Percentiles rank a stretch among this genome's conserved stretches.
These are phyloP conservation scores for Isatis tinctoria DNA, from an alignment of 345 rosid species.

Conservation along the genomic window DNA sequence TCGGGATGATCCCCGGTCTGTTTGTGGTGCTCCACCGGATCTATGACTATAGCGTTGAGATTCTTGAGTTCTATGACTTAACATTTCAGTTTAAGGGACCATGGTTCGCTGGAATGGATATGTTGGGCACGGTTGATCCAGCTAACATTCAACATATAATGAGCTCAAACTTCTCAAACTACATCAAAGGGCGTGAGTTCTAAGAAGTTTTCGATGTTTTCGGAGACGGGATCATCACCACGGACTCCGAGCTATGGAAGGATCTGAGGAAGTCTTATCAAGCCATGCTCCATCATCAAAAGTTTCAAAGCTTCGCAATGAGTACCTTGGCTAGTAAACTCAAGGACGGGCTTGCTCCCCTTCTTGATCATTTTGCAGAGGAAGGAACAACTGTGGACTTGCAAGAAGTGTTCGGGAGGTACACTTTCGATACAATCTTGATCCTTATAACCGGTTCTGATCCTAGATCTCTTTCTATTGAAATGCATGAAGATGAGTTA, in stretches of 20 bases:
- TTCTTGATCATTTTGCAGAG: constrained; percentile 23
- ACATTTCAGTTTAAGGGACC: no score
- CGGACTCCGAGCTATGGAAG: constrained; percentile 36
- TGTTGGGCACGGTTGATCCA: constrained; percentile 32
- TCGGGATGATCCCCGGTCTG: no score
- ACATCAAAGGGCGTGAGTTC: constrained; percentile 30
- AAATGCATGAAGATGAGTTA: constrained; percentile 22
- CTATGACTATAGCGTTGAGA: no score
- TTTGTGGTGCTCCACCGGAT: no score
- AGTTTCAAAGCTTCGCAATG: constrained; percentile 20
- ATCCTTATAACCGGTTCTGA: constrained; percentile 37
- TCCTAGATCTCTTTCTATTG: constrained; percentile 36
- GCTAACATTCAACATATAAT: constrained; percentile 28
- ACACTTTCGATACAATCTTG: constrained; percentile 38
- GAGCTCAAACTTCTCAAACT: constrained; percentile 34
- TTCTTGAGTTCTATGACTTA: no score
- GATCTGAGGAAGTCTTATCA: constrained; percentile 28
- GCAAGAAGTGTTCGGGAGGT: constrained; percentile 42
- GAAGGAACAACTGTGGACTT: constrained; percentile 36
- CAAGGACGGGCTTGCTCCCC: constrained; percentile 21
- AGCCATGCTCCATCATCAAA: neutral
- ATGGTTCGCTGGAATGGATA: no score
- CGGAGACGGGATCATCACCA: constrained; percentile 34
- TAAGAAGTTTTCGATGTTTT: constrained; percentile 23
- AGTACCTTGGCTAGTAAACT: constrained; percentile 10